phyloP scores from a whole-genome alignment of 306 rosid genomes.

The Prunus persica region Prunus_persica_NCBIv2 NC_034010.1:26359501-26360000 shows the following conservation, averaged over 20 bases:
- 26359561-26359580: conserved; percentile 70
- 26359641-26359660: conserved; percentile 57
- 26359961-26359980: not conserved
- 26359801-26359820: not conserved
- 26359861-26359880: not conserved
- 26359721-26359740: conserved; percentile 56
- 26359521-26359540: conserved; percentile 13
- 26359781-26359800: not conserved
- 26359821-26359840: not conserved
- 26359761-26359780: not conserved
- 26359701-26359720: conserved; percentile 22
- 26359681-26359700: conserved; percentile 49
- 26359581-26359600: conserved; percentile 52
- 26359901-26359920: not conserved
- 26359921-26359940: not conserved
- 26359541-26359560: conserved; percentile 67
- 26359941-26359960: not conserved
- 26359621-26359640: conserved; percentile 61
- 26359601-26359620: conserved; percentile 70
- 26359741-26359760: not conserved
- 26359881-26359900: not conserved
- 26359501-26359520: not conserved
- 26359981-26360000: not conserved
- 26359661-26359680: conserved; percentile 48
- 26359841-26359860: not conserved